Conservation (phyloP, 768 basidiomycete species). For the Termitomyces heimii region DNA sequence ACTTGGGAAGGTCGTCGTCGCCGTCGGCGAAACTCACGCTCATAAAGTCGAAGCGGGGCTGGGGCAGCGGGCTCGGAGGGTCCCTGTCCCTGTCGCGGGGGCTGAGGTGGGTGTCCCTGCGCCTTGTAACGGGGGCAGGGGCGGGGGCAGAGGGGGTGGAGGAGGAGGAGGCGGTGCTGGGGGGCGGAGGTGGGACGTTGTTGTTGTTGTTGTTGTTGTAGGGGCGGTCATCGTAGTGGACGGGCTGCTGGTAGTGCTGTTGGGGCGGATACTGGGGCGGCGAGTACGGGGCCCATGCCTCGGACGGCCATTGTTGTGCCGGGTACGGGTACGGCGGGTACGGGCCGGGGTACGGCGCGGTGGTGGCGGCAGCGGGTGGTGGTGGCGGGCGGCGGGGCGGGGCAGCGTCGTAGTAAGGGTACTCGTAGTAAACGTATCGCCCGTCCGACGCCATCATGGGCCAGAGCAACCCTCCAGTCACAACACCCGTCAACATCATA, state of each 20-base stretch:
- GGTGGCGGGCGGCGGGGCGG: neutral
- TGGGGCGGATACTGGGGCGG: constrained; percentile 6
- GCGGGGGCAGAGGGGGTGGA: neutral
- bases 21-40: neutral
- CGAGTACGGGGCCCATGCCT: neutral
- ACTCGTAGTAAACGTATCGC: constrained; percentile 59
- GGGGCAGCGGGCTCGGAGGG: neutral
- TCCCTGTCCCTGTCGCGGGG: neutral
- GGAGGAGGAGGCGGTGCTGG: neutral
- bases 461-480: neutral
- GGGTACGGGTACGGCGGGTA: constrained; percentile 7
- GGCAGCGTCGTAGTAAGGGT: constrained; percentile 14
- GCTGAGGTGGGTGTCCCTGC: neutral
- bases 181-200: neutral
- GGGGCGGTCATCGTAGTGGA: neutral
- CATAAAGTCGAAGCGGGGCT: neutral
- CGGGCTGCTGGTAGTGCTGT: constrained; percentile 8
- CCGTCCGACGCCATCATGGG: constrained; percentile 35
- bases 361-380: neutral
- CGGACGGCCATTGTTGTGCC: neutral
- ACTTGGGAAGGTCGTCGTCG: too few species aligned
- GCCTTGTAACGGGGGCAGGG: too few species aligned
- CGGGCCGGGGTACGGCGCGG: neutral
- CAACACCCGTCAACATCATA: neutral
- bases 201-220: too few species aligned